Percentiles rank a stretch among this genome's conserved stretches.
These are phyloP conservation scores for Breviolum minutum DNA, from an alignment of 73 alveolate genomes.

Conservation along the genomic window DNA sequence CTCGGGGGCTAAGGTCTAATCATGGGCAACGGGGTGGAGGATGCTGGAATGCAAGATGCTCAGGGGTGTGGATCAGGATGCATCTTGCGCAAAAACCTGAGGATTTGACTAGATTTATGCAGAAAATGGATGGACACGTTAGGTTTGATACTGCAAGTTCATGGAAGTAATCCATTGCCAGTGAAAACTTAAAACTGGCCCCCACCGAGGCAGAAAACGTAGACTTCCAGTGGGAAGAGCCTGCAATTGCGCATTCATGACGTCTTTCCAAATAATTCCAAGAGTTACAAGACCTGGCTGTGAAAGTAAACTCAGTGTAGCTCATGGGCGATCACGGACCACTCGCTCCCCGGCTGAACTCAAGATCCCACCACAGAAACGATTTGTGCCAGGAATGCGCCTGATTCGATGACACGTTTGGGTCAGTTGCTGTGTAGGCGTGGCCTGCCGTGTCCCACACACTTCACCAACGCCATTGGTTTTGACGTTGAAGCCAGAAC, in stretches of 20 bases:
- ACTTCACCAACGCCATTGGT: neutral
- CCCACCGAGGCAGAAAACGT: no score
- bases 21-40: constrained; percentile 76
- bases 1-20: constrained; percentile 18
- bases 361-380: neutral
- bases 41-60: constrained; percentile 39
- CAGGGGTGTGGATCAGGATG: neutral
- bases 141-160: neutral
- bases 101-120: neutral
- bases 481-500: neutral
- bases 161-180: neutral
- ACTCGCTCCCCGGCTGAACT: neutral
- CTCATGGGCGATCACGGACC: no score
- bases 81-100: neutral
- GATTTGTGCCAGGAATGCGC: constrained; percentile 25
- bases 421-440: constrained; percentile 77
- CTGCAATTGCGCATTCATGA: no score
- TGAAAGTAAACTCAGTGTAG: no score
- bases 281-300: no score
- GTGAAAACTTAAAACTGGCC: neutral
- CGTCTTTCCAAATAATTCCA: no score
- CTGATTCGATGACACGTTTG: constrained; percentile 67
- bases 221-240: no score
- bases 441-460: neutral
- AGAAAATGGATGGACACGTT: neutral